Evolutionary conservation across 306 rosid genomes (phyloP).

Genomic region (Quercus aquifolioides): DNA sequence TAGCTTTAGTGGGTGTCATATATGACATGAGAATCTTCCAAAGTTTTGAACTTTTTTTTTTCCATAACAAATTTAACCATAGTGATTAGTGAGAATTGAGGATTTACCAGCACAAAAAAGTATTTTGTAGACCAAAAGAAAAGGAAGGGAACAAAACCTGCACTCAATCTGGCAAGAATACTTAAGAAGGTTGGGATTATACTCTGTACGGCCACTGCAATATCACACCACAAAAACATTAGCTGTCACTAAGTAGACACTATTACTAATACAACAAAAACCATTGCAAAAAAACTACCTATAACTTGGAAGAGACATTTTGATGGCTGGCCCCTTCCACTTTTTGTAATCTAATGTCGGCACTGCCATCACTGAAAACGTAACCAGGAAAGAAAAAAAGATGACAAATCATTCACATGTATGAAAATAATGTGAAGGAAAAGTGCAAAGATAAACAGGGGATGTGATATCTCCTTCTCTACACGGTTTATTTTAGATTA

Average conservation of each 20-base stretch:
- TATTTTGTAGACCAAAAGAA: neutral
- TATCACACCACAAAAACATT: constrained; percentile 19
- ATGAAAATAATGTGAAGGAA: neutral
- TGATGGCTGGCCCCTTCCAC: constrained; percentile 79
- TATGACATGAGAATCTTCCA: neutral
- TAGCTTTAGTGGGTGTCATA: neutral
- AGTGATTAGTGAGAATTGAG: neutral
- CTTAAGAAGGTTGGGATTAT: constrained; percentile 66
- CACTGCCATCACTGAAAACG: constrained; percentile 41
- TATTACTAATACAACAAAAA: neutral
- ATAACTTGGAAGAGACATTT: constrained; percentile 84
- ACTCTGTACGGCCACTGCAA: constrained; percentile 70
- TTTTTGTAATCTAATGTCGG: constrained; percentile 27
- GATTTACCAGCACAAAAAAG: neutral
- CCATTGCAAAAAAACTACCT: constrained; percentile 48
- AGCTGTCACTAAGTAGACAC: neutral
- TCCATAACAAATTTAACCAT: too few species aligned
- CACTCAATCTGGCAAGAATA: constrained; percentile 82
- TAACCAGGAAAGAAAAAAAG: constrained; percentile 7
- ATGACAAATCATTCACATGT: neutral
- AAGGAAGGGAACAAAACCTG: constrained; percentile 39
- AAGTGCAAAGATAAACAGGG: neutral
- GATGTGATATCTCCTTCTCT: neutral
- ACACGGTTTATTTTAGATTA: neutral
- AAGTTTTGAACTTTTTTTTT: too few species aligned